Base-by-base conservation (phyloP, 2,329 filamentous ascomycete species). In the Pseudovirgaria hyperparasitica region DNA sequence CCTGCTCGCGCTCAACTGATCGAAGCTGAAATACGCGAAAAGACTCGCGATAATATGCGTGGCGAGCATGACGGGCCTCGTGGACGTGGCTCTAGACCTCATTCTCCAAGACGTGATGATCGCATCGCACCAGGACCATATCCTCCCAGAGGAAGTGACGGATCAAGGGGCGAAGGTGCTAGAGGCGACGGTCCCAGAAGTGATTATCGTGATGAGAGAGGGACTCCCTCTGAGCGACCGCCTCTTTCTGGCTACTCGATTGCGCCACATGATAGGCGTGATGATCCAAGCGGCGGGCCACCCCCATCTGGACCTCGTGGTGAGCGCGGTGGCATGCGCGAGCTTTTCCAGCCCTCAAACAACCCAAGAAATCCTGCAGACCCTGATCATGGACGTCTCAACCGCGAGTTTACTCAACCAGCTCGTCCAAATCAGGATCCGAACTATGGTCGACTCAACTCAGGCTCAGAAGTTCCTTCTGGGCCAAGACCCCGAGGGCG, bases 251-350 rank as follows among this genome's bases (percentile, higher is more conserved):
- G 33, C 6, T 42, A 34, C n/a, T 36, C 28, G 18, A 26, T 41
- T 13, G 31, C 45, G 23, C 52, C 46, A 19, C 55, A 54, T 35
- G 65, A 57, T 30, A 45, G 49, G 16, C 45, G 50, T 14, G 47
- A 54, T 6, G 50, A 51, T n/a, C 36, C 46, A 8, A 54, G 58
- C 25, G 50, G 54, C 15, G 45, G 43, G 19, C 54, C 66, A 23
- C 70, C 69, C 5, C 63, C 61, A n/a, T n/a, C n/a, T 12, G 68
- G 67, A 10, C 69, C 69, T 28, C 62, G 66, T 30, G 52, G 52
- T 26, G 57, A 57, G 27, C 54, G 62, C 23, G 41, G 37, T 16
- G 50, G 54, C 14, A 29, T 40, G 8, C 41, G 54, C 8, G 63
- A 65, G 16, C 47, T 54, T 31, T 54, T 58, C 35, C 46, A 55